Evolutionary conservation across 805 yeast genomes (phyloP).

Genomic region (Kregervanrija fluxuum): DNA sequence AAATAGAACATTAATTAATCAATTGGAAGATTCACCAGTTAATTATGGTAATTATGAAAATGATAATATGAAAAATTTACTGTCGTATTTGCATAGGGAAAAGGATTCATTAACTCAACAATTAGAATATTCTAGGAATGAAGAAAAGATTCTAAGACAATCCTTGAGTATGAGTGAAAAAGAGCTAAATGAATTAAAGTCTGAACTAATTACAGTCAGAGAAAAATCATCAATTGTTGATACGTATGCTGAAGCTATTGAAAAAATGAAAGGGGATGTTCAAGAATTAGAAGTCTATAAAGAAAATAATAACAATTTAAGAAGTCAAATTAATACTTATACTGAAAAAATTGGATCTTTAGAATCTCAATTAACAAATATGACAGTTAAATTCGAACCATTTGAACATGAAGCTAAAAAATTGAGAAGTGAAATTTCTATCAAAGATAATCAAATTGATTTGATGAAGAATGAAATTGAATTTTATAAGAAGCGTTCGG

Average conservation of each 20-base stretch:
- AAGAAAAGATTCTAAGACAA: slow-evolving; percentile 45
- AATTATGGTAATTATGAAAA: slow-evolving; percentile 10
- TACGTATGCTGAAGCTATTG: slow-evolving; percentile 16
- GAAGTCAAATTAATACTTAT: slow-evolving; percentile 16
- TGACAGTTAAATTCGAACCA: slow-evolving; percentile 6
- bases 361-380: slow-evolving; percentile 10
- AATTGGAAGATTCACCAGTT: slow-evolving; percentile 37
- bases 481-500: slow-evolving; percentile 50
- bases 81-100: slow-evolving; percentile 62
- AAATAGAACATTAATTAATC: slow-evolving; percentile 60
- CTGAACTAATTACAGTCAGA: slow-evolving; percentile 34
- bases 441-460: slow-evolving; percentile 42
- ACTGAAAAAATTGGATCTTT: slow-evolving; percentile 10
- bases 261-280: slow-evolving; percentile 21
- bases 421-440: slow-evolving; percentile 28
- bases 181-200: slow-evolving; percentile 46
- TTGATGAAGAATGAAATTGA: slow-evolving; percentile 46
- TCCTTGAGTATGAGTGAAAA: slow-evolving; percentile 38
- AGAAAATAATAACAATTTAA: slow-evolving; percentile 22
- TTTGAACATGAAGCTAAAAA: slow-evolving; percentile 11
- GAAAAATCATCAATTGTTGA: slow-evolving; percentile 17
- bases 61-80: slow-evolving; percentile 43
- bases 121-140: slow-evolving; percentile 44
- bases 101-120: slow-evolving; percentile 64
- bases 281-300: slow-evolving; percentile 24